Evolutionary conservation across 1,284 basidiomycete genomes (phyloP).

Genomic region (Heterobasidion occidentale): DNA sequence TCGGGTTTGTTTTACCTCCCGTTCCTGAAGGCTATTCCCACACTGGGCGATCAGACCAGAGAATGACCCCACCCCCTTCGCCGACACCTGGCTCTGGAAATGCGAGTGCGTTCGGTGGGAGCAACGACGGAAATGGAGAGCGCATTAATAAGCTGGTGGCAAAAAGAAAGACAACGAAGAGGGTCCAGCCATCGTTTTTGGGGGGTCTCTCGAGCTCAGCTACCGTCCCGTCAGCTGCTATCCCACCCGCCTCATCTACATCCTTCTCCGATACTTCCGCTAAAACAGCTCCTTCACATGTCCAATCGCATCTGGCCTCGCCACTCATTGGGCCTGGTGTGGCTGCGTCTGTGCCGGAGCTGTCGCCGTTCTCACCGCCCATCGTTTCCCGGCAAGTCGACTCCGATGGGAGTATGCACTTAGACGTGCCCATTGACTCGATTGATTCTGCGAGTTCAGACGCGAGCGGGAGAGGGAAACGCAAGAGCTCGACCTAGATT

Average conservation of each 20-base stretch:
- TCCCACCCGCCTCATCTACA: conserved; percentile 1
- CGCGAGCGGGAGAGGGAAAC: conserved; percentile 28
- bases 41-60: conserved; percentile 15
- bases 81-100: conserved; percentile 23
- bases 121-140: conserved; percentile 33
- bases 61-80: conserved; percentile 43
- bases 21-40: conserved; percentile 65
- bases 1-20: conserved; percentile 61
- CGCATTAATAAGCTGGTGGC: conserved; percentile 66
- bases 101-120: conserved; percentile 27
- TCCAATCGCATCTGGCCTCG: conserved; percentile 4
- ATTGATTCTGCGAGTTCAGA: conserved; percentile 24
- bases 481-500: conserved; percentile 34
- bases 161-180: conserved; percentile 51
- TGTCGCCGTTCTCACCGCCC: too few relatives aligned
- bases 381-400: background rate
- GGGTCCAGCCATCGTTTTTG: conserved; percentile 47
- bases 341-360: too few relatives aligned
- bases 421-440: conserved; percentile 46
- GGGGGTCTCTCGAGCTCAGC: conserved; percentile 20
- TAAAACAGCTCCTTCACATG: conserved; percentile 7
- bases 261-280: conserved; percentile 2
- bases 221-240: conserved; percentile 5
- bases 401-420: conserved; percentile 25
- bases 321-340: too few relatives aligned